These are phyloP conservation scores for Gracilaria vermiculophylla DNA, from an alignment of 23 red algal species.

Conservation along the genomic window DNA sequence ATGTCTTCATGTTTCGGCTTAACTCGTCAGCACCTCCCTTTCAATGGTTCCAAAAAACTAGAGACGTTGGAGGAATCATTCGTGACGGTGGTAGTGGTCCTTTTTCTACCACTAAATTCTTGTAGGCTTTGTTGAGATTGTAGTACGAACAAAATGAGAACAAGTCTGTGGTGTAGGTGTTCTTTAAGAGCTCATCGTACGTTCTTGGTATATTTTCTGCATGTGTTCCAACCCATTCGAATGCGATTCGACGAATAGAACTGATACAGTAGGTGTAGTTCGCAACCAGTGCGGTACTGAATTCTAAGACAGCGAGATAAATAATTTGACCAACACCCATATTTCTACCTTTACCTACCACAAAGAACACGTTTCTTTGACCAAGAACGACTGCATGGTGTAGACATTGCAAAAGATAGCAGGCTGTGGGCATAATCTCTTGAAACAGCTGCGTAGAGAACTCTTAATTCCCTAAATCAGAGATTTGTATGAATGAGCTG, in stretches of 20 bases:
- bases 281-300: background rate
- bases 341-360: slow-evolving; percentile 10
- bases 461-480: background rate
- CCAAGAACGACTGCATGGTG: background rate
- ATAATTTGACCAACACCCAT: background rate
- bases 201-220: background rate
- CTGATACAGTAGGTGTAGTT: background rate
- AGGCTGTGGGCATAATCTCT: background rate
- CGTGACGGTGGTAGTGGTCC: slow-evolving; percentile 12
- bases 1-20: background rate
- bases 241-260: background rate
- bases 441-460: background rate
- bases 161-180: background rate
- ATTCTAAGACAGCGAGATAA: background rate
- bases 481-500: background rate
- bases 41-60: slow-evolving; percentile 10
- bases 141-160: slow-evolving; percentile 35
- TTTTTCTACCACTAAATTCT: background rate
- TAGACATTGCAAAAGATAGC: slow-evolving; percentile 15
- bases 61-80: slow-evolving; percentile 9
- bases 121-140: slow-evolving; percentile 8
- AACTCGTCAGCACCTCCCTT: slow-evolving; percentile 26
- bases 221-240: slow-evolving; percentile 26
- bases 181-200: background rate
- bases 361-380: background rate